phyloP scores from a whole-genome alignment of 23 red algal species.

The Gracilaria gracilis region DNA sequence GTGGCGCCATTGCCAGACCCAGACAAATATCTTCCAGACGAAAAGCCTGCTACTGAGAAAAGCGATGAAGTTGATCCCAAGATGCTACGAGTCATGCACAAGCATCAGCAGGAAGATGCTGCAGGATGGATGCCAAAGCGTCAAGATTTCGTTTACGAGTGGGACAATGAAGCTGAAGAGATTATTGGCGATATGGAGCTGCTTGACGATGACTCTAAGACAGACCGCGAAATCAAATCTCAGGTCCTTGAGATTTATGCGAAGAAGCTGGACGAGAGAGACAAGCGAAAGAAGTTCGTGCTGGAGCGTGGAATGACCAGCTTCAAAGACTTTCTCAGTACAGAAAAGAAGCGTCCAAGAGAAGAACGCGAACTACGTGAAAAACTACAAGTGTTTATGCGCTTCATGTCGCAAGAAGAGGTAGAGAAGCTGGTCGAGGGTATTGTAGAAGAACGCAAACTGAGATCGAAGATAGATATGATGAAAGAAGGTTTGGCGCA shows the following conservation, averaged over 20 bases:
- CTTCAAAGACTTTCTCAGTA: slow-evolving; percentile 69
- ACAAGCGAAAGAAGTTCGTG: slow-evolving; percentile 86
- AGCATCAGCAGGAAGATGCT: slow-evolving; percentile 90
- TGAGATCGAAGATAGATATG: slow-evolving; percentile 72
- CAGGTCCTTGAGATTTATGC: slow-evolving; percentile 96
- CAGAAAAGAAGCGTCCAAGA: slow-evolving; percentile 76
- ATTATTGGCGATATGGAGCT: slow-evolving; percentile 96
- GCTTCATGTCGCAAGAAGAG: slow-evolving; percentile 75
- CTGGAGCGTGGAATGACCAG: slow-evolving; percentile 79
- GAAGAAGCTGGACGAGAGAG: slow-evolving; percentile 83
- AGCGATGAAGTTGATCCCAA: slow-evolving; percentile 82
- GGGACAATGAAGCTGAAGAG: slow-evolving; percentile 98
- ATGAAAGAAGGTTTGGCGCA: slow-evolving; percentile 60
- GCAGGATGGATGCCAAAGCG: slow-evolving; percentile 96
- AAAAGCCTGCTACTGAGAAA: slow-evolving; percentile 36
- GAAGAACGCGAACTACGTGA: slow-evolving; percentile 91
- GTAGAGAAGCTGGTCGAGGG: slow-evolving; percentile 70
- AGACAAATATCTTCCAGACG: slow-evolving; percentile 28
- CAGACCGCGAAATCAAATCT: slow-evolving; percentile 88
- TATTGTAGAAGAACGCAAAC: slow-evolving; percentile 74
- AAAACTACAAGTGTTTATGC: slow-evolving; percentile 79
- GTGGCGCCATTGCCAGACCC: slow-evolving; percentile 77
- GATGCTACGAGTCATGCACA: slow-evolving; percentile 93
- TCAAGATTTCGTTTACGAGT: slow-evolving; percentile 98
- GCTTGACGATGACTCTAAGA: slow-evolving; percentile 66